Conservation (phyloP, 495 filamentous ascomycete species). For the Hyaloscypha variabilis region DNA sequence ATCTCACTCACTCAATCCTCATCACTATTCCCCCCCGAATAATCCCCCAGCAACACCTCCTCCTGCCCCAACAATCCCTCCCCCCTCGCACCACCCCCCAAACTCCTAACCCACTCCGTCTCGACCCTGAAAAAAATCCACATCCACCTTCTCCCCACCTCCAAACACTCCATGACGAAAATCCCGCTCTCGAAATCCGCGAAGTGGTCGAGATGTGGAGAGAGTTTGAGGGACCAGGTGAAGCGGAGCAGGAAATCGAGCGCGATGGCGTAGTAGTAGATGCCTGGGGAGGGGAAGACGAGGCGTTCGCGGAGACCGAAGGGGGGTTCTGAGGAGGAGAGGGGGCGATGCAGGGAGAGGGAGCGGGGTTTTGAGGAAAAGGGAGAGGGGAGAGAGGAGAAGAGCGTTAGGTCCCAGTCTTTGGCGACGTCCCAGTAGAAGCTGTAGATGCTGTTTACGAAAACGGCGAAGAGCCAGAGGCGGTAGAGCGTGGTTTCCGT, state of each 20-base stretch:
- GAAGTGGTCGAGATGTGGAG: constrained; percentile 76
- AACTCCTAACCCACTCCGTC: constrained; percentile 69
- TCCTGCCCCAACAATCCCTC: constrained; percentile 20
- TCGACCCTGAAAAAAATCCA: constrained; percentile 97
- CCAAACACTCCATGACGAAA: constrained; percentile 83
- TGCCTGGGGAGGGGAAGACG: constrained; percentile 64
- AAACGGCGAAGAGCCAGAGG: constrained; percentile 61
- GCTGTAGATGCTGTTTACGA: constrained; percentile 84
- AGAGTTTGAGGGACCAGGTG: constrained; percentile 87
- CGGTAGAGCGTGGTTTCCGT: constrained; percentile 44
- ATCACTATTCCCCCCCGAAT: constrained; percentile 5
- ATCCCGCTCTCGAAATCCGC: constrained; percentile 82
- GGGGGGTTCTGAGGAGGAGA: constrained; percentile 35
- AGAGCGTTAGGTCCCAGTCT: constrained; percentile 95
- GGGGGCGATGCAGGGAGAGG: constrained; percentile 45
- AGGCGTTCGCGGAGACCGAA: constrained; percentile 77
- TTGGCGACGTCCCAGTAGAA: constrained; percentile 98
- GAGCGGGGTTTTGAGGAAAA: constrained; percentile 45
- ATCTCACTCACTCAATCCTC: constrained; percentile 20
- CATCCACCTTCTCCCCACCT: constrained; percentile 87
- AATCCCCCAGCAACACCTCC: constrained; percentile 28
- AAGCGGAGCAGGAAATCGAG: constrained; percentile 81
- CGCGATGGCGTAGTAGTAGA: constrained; percentile 82
- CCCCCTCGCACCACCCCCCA: not conserved
- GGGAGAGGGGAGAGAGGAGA: constrained; percentile 40